Evolutionary conservation across 1,139 yeast genomes (phyloP).

Genomic region (Pichia sp.): DNA sequence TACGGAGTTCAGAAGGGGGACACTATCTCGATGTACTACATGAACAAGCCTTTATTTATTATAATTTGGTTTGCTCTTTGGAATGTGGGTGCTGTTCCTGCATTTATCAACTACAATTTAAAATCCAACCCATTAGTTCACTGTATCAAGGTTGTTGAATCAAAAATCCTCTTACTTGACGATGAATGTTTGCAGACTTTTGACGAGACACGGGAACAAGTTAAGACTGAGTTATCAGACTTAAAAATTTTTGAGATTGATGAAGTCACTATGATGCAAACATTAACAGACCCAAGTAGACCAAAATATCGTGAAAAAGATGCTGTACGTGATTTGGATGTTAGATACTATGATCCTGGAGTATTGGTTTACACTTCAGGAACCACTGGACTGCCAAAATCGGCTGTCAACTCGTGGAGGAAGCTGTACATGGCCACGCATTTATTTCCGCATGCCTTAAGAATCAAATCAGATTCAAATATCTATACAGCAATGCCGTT

Average conservation of each 20-base stretch:
- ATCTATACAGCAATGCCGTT: conserved; percentile 93
- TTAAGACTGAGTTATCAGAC: conserved; percentile 30
- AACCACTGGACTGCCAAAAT: conserved; percentile 91
- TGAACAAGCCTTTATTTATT: conserved; percentile 77
- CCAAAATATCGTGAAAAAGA: conserved; percentile 50
- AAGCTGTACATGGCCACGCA: conserved; percentile 66
- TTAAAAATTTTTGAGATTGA: conserved; percentile 39
- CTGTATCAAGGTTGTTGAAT: conserved; percentile 65
- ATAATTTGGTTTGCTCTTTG: conserved; percentile 80
- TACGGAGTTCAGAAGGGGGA: conserved; percentile 61
- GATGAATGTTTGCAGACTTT: conserved; percentile 50
- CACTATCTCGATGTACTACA: conserved; percentile 68
- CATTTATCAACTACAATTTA: conserved; percentile 77
- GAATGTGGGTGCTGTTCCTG: conserved; percentile 89
- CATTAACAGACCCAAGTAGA: conserved; percentile 31
- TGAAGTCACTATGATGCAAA: conserved; percentile 38
- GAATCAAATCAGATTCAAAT: conserved; percentile 44
- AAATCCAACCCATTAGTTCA: conserved; percentile 70
- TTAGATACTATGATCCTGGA: conserved; percentile 55
- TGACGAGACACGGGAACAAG: conserved; percentile 40
- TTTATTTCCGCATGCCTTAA: conserved; percentile 63
- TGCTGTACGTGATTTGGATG: conserved; percentile 45
- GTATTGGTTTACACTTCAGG: conserved; percentile 87
- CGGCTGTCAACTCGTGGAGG: conserved; percentile 91
- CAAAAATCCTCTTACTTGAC: conserved; percentile 64